Evolutionary conservation across 108 stramenopile species (phyloP).

Genomic region (Bacterosira constricta): DNA sequence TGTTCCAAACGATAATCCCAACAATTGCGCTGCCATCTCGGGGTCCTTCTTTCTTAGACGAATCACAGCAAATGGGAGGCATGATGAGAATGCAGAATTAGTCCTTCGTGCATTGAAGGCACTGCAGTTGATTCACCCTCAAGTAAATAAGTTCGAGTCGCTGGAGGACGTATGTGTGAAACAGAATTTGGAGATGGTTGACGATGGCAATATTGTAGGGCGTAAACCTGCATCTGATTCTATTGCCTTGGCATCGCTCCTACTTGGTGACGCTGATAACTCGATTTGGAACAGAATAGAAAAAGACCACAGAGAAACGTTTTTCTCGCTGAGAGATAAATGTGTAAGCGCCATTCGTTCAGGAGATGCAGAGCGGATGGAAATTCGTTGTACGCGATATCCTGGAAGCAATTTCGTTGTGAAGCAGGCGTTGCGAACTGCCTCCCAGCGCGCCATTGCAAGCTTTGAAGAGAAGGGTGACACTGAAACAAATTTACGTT

Average conservation of each 20-base stretch:
- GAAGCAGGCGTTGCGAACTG: conserved; percentile 13
- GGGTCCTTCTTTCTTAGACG: conserved; percentile 14
- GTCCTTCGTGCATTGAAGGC: conserved; percentile 28
- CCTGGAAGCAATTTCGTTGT: conserved; percentile 31
- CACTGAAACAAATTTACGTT: neutral
- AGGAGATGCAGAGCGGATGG: conserved; percentile 26
- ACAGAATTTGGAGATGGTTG: conserved; percentile 25
- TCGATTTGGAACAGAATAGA: neutral
- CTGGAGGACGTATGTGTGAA: conserved; percentile 45
- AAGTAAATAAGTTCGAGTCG: neutral
- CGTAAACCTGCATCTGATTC: conserved; percentile 47
- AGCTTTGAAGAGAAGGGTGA: neutral
- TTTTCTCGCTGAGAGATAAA: conserved; percentile 4
- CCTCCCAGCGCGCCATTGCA: conserved; percentile 12
- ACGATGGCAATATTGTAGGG: conserved; percentile 34
- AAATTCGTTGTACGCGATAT: conserved; percentile 47
- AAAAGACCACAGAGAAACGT: conserved; percentile 1
- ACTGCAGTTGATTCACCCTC: conserved; percentile 24
- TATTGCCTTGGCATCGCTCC: conserved; percentile 26
- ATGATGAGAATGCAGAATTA: neutral
- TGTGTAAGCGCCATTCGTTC: conserved; percentile 40
- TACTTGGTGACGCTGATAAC: conserved; percentile 5
- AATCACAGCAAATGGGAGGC: neutral
- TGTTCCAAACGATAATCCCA: conserved; percentile 83
- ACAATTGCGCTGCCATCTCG: conserved; percentile 73